These are phyloP conservation scores for Zygoascus ofunaensis DNA, from an alignment of 805 yeast genomes.

Conservation along the genomic window DNA sequence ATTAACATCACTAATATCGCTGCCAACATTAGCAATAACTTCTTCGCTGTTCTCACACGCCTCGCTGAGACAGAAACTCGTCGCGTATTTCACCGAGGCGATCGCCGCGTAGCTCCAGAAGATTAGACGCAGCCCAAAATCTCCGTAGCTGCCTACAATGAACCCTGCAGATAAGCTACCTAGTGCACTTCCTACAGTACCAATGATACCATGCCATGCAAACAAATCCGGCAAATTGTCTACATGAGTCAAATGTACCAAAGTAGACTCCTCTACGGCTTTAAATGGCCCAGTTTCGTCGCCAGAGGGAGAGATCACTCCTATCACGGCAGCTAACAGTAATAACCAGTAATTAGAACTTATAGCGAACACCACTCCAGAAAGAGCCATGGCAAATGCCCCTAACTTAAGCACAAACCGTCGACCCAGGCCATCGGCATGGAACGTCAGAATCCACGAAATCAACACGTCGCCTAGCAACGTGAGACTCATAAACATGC, in stretches of 20 bases:
- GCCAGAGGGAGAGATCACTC: conserved; percentile 84
- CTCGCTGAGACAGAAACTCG: conserved; percentile 36
- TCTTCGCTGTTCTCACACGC: conserved; percentile 34
- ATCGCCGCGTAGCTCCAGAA: conserved; percentile 49
- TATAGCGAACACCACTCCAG: conserved; percentile 60
- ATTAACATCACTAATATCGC: not conserved
- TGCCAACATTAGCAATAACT: not conserved
- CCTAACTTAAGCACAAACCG: conserved; percentile 56
- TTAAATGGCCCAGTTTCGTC: conserved; percentile 89
- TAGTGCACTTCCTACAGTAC: conserved; percentile 62
- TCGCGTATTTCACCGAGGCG: conserved; percentile 40
- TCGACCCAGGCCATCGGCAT: conserved; percentile 65
- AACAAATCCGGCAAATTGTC: conserved; percentile 54
- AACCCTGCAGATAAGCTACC: conserved; percentile 63
- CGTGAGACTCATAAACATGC: conserved; percentile 74
- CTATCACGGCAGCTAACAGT: conserved; percentile 63
- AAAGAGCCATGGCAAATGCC: conserved; percentile 52
- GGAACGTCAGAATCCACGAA: conserved; percentile 65
- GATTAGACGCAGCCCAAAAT: conserved; percentile 34
- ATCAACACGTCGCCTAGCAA: conserved; percentile 68
- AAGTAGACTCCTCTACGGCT: conserved; percentile 72
- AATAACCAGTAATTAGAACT: conserved; percentile 46
- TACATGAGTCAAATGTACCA: conserved; percentile 58
- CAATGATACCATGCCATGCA: conserved; percentile 63
- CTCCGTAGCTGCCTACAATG: not conserved